These are phyloP conservation scores for Populus hybrid DNA, from an alignment of 441 rosid genomes.

Conservation along the genomic window DNA sequence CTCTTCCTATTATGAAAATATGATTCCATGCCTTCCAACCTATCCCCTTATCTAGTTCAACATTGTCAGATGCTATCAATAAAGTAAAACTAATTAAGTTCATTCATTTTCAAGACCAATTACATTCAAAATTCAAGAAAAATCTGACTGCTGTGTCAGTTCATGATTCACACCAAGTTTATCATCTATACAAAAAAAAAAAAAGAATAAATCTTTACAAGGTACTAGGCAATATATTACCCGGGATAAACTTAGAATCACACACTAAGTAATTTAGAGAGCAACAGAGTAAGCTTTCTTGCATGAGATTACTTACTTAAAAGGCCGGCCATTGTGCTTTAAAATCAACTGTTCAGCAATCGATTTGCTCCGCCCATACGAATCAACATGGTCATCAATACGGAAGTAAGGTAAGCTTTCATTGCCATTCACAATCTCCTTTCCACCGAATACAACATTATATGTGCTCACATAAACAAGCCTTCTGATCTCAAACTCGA, in stretches of 20 bases:
- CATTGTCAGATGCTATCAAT: neutral
- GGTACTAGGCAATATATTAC: neutral
- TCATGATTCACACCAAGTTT: neutral
- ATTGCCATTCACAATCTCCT: slow-evolving; percentile 78
- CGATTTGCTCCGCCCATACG: slow-evolving; percentile 79
- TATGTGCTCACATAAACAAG: slow-evolving; percentile 65
- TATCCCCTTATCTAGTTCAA: neutral
- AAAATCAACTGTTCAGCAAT: slow-evolving; percentile 88
- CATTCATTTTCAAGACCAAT: neutral
- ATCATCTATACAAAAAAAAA: neutral
- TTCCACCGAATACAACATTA: slow-evolving; percentile 91
- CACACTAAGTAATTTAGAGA: neutral
- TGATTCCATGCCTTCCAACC: neutral
- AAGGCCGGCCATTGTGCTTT: slow-evolving; percentile 68
- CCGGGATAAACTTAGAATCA: neutral
- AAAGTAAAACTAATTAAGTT: neutral
- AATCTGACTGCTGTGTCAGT: neutral
- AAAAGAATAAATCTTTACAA: neutral
- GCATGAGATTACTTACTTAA: slow-evolving; percentile 54
- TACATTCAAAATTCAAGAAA: neutral
- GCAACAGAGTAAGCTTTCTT: neutral
- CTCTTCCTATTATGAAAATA: neutral
- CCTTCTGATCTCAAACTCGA: neutral
- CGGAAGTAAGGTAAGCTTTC: slow-evolving; percentile 80
- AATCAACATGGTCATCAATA: slow-evolving; percentile 68